Evolutionary conservation across 2,329 filamentous ascomycete species (phyloP), one percentile per base, ranked within the genome.

Genomic region (Epichloe sp.): DNA sequence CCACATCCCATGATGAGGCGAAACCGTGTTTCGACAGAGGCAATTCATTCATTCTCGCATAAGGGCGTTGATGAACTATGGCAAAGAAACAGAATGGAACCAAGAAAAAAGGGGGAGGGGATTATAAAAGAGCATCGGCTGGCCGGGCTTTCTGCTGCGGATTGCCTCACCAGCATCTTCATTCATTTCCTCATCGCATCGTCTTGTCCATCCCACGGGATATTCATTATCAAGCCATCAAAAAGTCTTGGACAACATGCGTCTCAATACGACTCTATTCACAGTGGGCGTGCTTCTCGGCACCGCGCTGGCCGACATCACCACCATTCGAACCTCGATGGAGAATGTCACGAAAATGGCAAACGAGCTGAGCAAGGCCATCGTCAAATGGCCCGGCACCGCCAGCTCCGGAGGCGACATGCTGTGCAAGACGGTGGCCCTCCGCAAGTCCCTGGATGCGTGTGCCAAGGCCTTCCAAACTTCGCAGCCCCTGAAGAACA

Each of bases 281-380:
- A 21, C 41, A 11, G 17, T 14, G 14, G 41, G 41, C 11, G n/a
- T 21, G 10, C 6, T 43, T 17, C 5, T 43, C 11, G 8, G 41
- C 41, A 19, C 41, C 17, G 19, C 41, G 11, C 17, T 43, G 4
- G 41, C n/a, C 3, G 41, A 43, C 40, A 1, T 23, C 4, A 1
- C 1, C 0, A 43, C 40, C n/a, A 43, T 43, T 1, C 0, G 14
- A 12, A 1, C 1, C 40, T 17, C 40, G 11, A 11, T 43, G 2
- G 1, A 0, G 3, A 0, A 43, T 12, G 6, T 43, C 3, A 43
- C 0, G 17, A 5, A 3, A 0, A 43, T 0, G 17, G 1, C 17
- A 23, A 43, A 43, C 0, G 8, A 43, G 0, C 11, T 43, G 19
- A 2, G 0, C 40, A 0, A 14, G 3, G 40, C 40, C 10, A 5